phyloP scores from a whole-genome alignment of 129 eudicot genomes.

The Lonicera japonica region DNA sequence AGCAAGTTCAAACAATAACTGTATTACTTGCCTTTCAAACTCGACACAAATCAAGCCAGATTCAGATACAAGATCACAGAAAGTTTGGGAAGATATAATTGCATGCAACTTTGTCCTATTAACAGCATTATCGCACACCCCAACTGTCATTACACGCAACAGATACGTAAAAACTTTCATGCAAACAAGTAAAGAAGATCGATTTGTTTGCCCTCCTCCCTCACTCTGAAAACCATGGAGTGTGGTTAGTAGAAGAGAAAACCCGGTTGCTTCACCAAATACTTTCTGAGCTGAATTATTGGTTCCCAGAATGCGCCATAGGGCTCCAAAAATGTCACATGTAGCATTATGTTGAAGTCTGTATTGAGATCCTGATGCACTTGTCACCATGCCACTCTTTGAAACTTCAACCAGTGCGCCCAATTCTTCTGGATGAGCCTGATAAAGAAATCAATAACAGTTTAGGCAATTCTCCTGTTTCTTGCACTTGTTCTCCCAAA shows the following conservation, averaged over 20 bases:
- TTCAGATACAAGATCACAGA: conserved; percentile 72
- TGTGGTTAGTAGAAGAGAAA: conserved; percentile 76
- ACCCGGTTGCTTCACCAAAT: conserved; percentile 97
- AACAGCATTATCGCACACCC: conserved; percentile 62
- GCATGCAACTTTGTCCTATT: conserved; percentile 68
- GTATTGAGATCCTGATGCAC: conserved; percentile 73
- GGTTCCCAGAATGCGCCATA: conserved; percentile 86
- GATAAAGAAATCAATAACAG: conserved; percentile 10
- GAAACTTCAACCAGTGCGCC: conserved; percentile 72
- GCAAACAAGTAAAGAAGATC: conserved; percentile 29
- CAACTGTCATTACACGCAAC: conserved; percentile 77
- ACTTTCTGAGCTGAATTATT: conserved; percentile 80
- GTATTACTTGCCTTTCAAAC: conserved; percentile 79
- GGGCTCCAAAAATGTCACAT: conserved; percentile 83
- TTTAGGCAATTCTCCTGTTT: not conserved
- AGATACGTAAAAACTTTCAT: conserved; percentile 68
- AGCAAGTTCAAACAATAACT: conserved; percentile 84
- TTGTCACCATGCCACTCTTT: conserved; percentile 93
- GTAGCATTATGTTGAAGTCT: conserved; percentile 69
- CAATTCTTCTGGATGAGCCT: conserved; percentile 92
- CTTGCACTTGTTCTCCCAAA: not conserved
- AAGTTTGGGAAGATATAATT: conserved; percentile 64
- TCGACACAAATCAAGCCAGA: conserved; percentile 86
- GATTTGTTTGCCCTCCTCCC: conserved; percentile 32
- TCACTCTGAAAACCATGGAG: conserved; percentile 77